Percentiles rank a stretch among this genome's conserved stretches.
Evolutionary conservation across 805 yeast genomes (phyloP).

Genomic region (Candida boidinii): DNA sequence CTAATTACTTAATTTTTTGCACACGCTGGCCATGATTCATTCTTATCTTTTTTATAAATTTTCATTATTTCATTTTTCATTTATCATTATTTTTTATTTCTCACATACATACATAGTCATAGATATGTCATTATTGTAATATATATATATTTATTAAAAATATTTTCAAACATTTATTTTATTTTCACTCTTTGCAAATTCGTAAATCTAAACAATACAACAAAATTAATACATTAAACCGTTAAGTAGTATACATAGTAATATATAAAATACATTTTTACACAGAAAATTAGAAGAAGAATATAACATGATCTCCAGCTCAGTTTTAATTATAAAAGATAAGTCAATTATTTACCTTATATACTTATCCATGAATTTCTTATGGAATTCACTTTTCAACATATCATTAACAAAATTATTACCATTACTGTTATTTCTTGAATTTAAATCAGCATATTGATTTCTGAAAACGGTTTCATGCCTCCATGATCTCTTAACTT

Average conservation of each 20-base stretch:
- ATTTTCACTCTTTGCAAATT: too few relatives aligned
- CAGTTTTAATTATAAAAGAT: not conserved
- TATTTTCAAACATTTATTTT: too few relatives aligned
- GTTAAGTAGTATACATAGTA: not conserved
- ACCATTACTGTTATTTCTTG: slow-evolving; percentile 12
- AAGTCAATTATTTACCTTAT: slow-evolving; percentile 16
- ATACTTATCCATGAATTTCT: slow-evolving; percentile 31
- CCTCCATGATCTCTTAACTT: slow-evolving; percentile 25
- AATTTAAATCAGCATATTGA: slow-evolving; percentile 5
- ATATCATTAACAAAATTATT: slow-evolving; percentile 20
- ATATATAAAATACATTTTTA: not conserved
- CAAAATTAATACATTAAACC: not conserved
- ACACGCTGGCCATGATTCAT: too few relatives aligned
- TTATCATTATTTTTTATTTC: too few relatives aligned
- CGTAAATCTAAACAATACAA: not conserved
- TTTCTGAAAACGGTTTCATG: slow-evolving; percentile 21
- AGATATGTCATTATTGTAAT: too few relatives aligned
- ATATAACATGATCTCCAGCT: too few relatives aligned
- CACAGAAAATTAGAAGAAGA: not conserved
- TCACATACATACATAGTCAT: too few relatives aligned
- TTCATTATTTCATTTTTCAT: too few relatives aligned
- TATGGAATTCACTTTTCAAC: slow-evolving; percentile 32
- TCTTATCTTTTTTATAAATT: too few relatives aligned
- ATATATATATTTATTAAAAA: too few relatives aligned
- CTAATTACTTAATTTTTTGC: too few relatives aligned